phyloP scores from a whole-genome alignment of 2,329 filamentous ascomycete species.

The Ophiostoma sp. region DNA sequence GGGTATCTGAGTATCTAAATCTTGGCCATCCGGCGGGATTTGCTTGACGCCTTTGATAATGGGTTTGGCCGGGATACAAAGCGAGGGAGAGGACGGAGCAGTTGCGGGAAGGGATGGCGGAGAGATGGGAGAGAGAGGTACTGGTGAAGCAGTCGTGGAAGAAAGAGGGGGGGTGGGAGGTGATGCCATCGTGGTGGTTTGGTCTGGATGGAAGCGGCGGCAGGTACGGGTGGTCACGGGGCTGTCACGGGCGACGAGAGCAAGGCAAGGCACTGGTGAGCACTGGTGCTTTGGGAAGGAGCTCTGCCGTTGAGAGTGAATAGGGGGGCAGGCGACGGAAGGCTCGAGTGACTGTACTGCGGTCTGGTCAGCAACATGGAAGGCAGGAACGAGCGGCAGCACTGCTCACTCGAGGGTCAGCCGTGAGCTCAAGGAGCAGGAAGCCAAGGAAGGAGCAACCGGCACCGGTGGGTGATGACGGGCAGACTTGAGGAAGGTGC shows the following conservation, averaged over 20 bases:
- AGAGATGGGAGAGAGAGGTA: neutral
- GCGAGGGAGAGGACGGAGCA: neutral
- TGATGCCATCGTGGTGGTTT: conserved; percentile 11
- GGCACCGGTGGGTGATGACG: neutral
- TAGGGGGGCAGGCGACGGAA: neutral
- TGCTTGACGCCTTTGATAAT: neutral
- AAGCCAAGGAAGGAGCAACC: conserved; percentile 16
- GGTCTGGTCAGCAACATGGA: neutral
- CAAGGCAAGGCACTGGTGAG: neutral
- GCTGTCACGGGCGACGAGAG: neutral
- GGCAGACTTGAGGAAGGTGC: neutral
- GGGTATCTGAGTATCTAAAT: too few relatives aligned
- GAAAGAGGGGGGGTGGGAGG: conserved; percentile 9
- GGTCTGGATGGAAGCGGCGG: neutral
- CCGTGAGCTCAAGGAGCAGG: neutral
- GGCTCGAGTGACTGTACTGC: neutral
- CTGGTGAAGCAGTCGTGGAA: conserved; percentile 15
- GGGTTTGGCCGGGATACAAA: neutral
- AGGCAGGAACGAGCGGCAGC: neutral
- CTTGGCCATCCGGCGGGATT: conserved; percentile 5
- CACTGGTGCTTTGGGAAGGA: conserved; percentile 16
- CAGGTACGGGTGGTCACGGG: conserved; percentile 1
- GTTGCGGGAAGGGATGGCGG: neutral
- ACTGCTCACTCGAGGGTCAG: too few relatives aligned
- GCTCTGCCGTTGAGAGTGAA: neutral